phyloP scores from a whole-genome alignment of 2,329 filamentous ascomycete genomes.

The Periconia digitata region DNA sequence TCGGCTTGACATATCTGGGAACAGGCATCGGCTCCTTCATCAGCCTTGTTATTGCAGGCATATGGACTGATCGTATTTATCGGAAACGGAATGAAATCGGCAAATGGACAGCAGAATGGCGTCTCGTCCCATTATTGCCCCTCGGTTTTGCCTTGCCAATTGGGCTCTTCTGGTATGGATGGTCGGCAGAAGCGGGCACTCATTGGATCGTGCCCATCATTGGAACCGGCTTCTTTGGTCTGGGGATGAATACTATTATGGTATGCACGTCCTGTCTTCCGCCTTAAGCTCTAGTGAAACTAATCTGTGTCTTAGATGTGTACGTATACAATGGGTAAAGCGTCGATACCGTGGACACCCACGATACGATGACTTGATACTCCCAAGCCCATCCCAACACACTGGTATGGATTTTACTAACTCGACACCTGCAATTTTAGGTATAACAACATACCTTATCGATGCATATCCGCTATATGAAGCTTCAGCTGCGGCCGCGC shows the following conservation, averaged over 20 bases:
- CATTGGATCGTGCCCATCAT: constrained; percentile 33
- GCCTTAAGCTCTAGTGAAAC: not conserved
- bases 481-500: constrained; percentile 59
- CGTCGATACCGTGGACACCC: no score
- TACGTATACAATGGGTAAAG: no score
- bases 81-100: constrained; percentile 20
- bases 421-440: no score
- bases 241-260: constrained; percentile 15
- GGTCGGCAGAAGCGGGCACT: constrained; percentile 21
- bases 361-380: no score
- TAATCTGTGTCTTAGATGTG: constrained; percentile 13
- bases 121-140: constrained; percentile 31
- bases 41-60: constrained; percentile 33
- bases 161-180: constrained; percentile 34
- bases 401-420: no score
- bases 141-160: constrained; percentile 23
- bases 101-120: constrained; percentile 33
- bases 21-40: constrained; percentile 35
- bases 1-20: constrained; percentile 27
- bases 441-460: constrained; percentile 63
- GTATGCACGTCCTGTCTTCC: constrained; percentile 1
- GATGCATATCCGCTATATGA: constrained; percentile 53
- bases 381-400: no score
- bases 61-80: constrained; percentile 27
- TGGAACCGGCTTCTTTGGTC: constrained; percentile 17